These are phyloP conservation scores for Kandelia obovata DNA, from an alignment of 345 rosid species.

Conservation along the genomic window DNA sequence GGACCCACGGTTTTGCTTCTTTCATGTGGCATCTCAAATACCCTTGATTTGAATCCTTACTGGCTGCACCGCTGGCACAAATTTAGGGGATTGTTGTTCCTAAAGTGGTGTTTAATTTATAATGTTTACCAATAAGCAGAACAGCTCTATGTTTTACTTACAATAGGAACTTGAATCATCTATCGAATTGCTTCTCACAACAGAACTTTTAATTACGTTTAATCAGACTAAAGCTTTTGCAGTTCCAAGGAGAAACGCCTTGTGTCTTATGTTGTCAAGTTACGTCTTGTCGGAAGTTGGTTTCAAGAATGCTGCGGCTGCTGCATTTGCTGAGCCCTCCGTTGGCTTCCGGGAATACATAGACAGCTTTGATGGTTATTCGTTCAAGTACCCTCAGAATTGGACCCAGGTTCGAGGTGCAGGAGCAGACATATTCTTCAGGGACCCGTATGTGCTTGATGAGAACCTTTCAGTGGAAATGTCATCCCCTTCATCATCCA, in stretches of 20 bases:
- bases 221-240: conserved; percentile 74
- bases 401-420: conserved; percentile 93
- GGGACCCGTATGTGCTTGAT: conserved; percentile 81
- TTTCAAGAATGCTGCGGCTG: not conserved
- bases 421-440: conserved; percentile 91
- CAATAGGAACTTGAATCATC: too few relatives aligned
- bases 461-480: conserved; percentile 85
- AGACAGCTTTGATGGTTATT: conserved; percentile 86
- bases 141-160: too few relatives aligned
- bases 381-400: conserved; percentile 77
- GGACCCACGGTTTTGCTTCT: not conserved
- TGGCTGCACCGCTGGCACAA: too few relatives aligned
- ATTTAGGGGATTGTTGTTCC: too few relatives aligned
- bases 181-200: conserved; percentile 26
- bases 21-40: not conserved
- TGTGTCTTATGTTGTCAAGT: conserved; percentile 58
- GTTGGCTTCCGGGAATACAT: conserved; percentile 69
- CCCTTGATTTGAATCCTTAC: too few relatives aligned
- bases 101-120: too few relatives aligned
- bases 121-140: too few relatives aligned
- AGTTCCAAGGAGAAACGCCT: conserved; percentile 68
- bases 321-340: conserved; percentile 45
- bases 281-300: conserved; percentile 40
- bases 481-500: conserved; percentile 94
- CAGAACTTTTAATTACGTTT: conserved; percentile 27